These are phyloP conservation scores for Schwanniomyces polymorphus DNA, from an alignment of 805 yeast genomes.

Conservation along the genomic window DNA sequence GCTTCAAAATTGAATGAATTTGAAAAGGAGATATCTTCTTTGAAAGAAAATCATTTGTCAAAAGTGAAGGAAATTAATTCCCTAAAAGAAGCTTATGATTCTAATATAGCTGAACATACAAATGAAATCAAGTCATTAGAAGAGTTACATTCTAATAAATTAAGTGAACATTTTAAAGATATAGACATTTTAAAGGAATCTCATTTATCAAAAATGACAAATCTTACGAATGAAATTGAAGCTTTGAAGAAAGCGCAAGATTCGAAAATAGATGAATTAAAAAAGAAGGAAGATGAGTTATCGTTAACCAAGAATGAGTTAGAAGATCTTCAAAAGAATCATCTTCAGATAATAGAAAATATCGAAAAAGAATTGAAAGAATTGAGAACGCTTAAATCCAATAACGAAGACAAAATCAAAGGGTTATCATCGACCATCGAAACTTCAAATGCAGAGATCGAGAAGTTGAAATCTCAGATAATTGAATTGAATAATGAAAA, in stretches of 20 bases:
- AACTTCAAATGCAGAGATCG: not conserved
- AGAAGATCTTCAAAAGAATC: not conserved
- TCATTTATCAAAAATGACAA: not conserved
- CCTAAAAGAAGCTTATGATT: not conserved
- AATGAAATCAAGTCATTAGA: not conserved
- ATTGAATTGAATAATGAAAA: constrained; percentile 2
- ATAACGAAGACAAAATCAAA: not conserved
- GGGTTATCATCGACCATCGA: not conserved
- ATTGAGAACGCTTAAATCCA: not conserved
- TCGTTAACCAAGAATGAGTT: not conserved
- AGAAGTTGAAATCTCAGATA: not conserved
- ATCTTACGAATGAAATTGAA: not conserved
- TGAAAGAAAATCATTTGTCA: not conserved
- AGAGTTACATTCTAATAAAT: not conserved
- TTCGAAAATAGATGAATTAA: not conserved
- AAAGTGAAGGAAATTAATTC: not conserved
- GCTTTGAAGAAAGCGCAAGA: not conserved
- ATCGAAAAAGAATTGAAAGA: not conserved
- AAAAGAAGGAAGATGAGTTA: not conserved
- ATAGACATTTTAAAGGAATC: constrained; percentile 1
- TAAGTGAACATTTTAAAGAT: not conserved
- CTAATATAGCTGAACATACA: not conserved
- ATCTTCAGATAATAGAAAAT: not conserved
- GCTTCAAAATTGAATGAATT: not conserved
- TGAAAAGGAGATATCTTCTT: not conserved